phyloP scores from a whole-genome alignment of 768 basidiomycete species.

The Lactifluus pinguis region DNA sequence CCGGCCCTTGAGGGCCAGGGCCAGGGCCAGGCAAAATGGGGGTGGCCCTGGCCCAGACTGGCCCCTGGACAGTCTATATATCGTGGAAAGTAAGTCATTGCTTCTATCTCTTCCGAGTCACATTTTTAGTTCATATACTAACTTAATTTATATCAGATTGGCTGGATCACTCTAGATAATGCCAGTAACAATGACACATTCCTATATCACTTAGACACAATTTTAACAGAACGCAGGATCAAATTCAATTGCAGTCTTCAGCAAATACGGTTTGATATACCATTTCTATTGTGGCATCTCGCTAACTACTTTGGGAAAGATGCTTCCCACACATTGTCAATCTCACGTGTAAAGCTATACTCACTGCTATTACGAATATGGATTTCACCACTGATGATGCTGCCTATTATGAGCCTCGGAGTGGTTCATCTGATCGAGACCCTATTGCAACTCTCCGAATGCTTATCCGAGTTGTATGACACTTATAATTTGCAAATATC shows the following conservation, averaged over 20 bases:
- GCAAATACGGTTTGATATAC: conserved; percentile 12
- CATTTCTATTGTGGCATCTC: too few species aligned
- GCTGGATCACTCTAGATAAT: conserved; percentile 30
- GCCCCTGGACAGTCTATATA: too few species aligned
- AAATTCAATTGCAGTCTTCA: conserved; percentile 17
- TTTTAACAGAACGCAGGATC: conserved; percentile 7
- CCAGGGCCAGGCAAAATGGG: too few species aligned
- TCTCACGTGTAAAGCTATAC: conserved; percentile 1
- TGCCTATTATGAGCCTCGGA: neutral
- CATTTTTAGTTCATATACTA: too few species aligned
- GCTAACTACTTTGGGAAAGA: neutral
- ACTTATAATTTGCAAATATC: too few species aligned
- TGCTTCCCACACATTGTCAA: conserved; percentile 21
- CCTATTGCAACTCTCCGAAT: neutral
- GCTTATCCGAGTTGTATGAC: neutral
- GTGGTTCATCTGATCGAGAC: neutral
- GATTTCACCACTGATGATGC: neutral
- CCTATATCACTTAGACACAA: neutral
- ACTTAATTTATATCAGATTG: conserved; percentile 24
- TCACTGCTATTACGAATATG: neutral
- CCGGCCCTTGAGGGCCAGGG: too few species aligned
- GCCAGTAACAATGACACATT: conserved; percentile 23
- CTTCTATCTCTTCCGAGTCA: too few species aligned
- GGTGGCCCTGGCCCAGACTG: too few species aligned
- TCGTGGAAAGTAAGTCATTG: too few species aligned